A percentile compares a stretch with the other conserved stretches of the same genome.
These are phyloP conservation scores for Sextonia rubra DNA, from an alignment of 164 flowering plant genomes.

Conservation along the genomic window DNA sequence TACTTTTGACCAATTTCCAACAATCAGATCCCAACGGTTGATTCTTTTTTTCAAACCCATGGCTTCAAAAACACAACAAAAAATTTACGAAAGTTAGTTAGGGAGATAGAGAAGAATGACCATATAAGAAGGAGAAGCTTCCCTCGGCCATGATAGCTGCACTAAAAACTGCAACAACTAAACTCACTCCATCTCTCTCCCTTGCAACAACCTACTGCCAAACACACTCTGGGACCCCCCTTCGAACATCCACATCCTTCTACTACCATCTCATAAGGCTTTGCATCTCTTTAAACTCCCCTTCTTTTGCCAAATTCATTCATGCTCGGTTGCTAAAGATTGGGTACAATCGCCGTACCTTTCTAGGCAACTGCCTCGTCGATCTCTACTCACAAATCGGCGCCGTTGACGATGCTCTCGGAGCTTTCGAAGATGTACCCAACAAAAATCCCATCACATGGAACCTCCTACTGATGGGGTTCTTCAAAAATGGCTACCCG, in stretches of 20 bases:
- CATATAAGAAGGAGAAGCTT: neutral
- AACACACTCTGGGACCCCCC: neutral
- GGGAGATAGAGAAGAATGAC: neutral
- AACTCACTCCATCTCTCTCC: constrained; percentile 1
- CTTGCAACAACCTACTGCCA: neutral
- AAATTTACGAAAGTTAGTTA: neutral
- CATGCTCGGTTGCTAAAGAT: constrained; percentile 59
- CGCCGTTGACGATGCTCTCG: constrained; percentile 20
- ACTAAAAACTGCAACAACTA: neutral
- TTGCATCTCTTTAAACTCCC: constrained; percentile 31
- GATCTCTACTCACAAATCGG: constrained; percentile 38
- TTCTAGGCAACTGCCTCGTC: constrained; percentile 50
- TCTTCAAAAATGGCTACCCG: constrained; percentile 16
- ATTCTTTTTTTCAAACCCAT: too few species aligned
- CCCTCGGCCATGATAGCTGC: neutral
- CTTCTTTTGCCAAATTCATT: constrained; percentile 23
- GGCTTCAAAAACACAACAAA: neutral
- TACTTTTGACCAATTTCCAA: too few species aligned
- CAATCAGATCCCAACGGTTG: too few species aligned
- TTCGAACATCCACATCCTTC: constrained; percentile 19
- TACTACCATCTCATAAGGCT: constrained; percentile 34
- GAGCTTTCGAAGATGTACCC: constrained; percentile 29
- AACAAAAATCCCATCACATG: constrained; percentile 38
- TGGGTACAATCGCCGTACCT: constrained; percentile 38
- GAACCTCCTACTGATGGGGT: constrained; percentile 47